Evolutionary conservation across 257 asterid species (phyloP).

Genomic region (Lantana camara): DNA sequence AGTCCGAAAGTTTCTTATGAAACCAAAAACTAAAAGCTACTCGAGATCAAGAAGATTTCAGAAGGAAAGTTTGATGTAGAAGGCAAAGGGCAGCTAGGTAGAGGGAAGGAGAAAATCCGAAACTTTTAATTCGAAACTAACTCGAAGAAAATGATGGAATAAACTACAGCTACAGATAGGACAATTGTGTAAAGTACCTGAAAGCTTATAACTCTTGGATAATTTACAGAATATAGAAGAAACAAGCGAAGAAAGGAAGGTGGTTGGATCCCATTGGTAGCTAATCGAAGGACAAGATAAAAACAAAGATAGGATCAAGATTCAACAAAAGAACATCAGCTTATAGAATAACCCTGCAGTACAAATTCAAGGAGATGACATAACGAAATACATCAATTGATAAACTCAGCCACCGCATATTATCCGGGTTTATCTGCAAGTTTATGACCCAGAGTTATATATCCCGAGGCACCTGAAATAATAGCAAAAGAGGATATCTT

Average conservation of each 20-base stretch:
- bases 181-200: conserved; percentile 12
- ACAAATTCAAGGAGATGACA: conserved; percentile 68
- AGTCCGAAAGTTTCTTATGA: too few relatives aligned
- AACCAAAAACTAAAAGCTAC: too few relatives aligned
- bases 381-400: conserved; percentile 56
- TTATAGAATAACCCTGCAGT: conserved; percentile 83
- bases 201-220: conserved; percentile 22
- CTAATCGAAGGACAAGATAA: conserved; percentile 12
- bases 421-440: conserved; percentile 27
- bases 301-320: conserved; percentile 20
- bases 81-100: conserved; percentile 20
- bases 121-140: conserved; percentile 1
- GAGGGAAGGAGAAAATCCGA: conserved; percentile 13
- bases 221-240: conserved; percentile 57
- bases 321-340: conserved; percentile 25
- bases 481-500: conserved; percentile 16
- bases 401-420: conserved; percentile 68
- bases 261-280: conserved; percentile 64
- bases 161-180: background rate
- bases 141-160: conserved; percentile 22
- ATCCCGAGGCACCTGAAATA: conserved; percentile 39
- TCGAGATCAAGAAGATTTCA: too few relatives aligned
- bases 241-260: conserved; percentile 48
- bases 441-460: conserved; percentile 2
- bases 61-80: background rate